Evolutionary conservation across 768 basidiomycete species (phyloP), one percentile per base, ranked within the genome.

Genomic region (Lactarius vividus): DNA sequence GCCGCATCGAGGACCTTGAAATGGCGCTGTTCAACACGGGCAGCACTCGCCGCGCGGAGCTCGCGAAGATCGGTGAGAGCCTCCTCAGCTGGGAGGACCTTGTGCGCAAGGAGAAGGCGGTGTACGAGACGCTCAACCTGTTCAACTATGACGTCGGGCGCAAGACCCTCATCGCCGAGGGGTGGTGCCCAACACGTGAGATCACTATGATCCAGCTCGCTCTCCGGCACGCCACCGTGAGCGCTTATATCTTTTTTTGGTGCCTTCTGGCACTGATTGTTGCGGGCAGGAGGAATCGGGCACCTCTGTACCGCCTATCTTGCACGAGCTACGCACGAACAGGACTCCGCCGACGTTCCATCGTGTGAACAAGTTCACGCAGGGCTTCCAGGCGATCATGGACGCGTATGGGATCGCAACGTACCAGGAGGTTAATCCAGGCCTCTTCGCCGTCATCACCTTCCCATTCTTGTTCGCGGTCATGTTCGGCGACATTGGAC

Each of bases 401-500:
- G 97, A 99, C 76, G 89, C 90, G 59, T 99, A 99, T 74, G 97
- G 96, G 72, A 87, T 93, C 59, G 92, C 94, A 16, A 88, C 85
- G 1, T 98, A 99, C 75, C 92, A 98, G 75, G 97, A 99, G 77
- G 88, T 95, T 75, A 98, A 98, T 75, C 96, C 97, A 23, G 97
- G 96, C 61, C 78, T 98, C 33, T 96, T 96, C 76, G 94, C 93
- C 0, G 80, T 92, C 70, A 80, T 91, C 71, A 97, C 95, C 1
- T 97, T 97, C 86, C 97, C 97, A 0, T 98, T 99, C 86, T 78
- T 99, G 70, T 99, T 98, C 72, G 96, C 94, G 5, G 93, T 99
- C 79, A 99, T 99, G 97, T 99, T 99, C 74, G 97, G 97, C 72
- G 97, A 99, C 77, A 92, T 98, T 73, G 97, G 97, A 3, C 97